Conservation (phyloP, 176 grass and related monocot genomes). For the Cymbopogon citratus region DNA sequence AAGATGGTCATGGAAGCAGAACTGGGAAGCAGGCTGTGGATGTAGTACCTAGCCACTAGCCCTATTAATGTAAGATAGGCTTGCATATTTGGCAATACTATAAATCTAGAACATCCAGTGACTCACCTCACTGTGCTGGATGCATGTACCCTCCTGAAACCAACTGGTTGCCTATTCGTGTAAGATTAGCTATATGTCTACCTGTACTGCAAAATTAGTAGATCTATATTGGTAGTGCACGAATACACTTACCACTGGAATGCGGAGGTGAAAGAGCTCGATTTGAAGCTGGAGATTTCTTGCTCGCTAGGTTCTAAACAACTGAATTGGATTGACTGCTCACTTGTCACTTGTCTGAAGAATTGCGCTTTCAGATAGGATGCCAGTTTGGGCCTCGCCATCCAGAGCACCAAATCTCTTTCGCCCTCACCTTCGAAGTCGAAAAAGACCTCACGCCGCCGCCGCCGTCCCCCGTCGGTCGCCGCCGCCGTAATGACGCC, state of each 20-base stretch:
- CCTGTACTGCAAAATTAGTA: not conserved
- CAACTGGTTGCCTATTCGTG: not conserved
- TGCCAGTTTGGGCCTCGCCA: not conserved
- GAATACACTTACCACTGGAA: not conserved
- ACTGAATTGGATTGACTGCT: not conserved
- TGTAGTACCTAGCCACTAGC: not conserved
- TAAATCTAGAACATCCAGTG: not conserved
- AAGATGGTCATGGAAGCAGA: slow-evolving; percentile 5
- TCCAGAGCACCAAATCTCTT: not conserved
- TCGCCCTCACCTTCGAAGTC: not conserved
- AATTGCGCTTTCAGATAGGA: not conserved
- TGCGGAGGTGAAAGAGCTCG: not conserved
- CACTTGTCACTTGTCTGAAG: not conserved
- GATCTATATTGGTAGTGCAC: not conserved
- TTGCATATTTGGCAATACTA: slow-evolving; percentile 4
- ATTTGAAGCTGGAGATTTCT: not conserved
- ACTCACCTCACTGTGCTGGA: not conserved
- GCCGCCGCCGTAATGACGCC: not conserved
- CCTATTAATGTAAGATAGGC: not conserved
- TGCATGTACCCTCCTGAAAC: not conserved
- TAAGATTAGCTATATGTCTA: not conserved
- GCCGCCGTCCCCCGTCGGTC: not conserved
- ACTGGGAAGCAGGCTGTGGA: slow-evolving; percentile 30
- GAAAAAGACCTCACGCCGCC: not conserved
- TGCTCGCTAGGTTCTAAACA: not conserved